Evolutionary conservation across 2,329 filamentous ascomycete species (phyloP).

Genomic region (Monosporascus cannonballus): DNA sequence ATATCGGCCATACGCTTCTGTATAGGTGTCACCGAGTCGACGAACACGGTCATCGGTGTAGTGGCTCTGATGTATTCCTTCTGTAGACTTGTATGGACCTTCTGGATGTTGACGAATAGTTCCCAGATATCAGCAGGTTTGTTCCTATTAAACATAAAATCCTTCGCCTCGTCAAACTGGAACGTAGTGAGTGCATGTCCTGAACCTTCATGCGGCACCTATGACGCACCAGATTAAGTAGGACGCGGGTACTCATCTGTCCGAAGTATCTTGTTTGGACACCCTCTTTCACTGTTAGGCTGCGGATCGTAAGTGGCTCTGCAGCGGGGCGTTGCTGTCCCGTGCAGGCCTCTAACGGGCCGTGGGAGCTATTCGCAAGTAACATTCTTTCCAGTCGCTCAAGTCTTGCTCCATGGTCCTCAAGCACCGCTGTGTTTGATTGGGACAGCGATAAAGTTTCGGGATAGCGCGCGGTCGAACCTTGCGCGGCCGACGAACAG

Average conservation of each 20-base stretch:
- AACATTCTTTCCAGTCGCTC: conserved; percentile 49
- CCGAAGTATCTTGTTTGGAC: conserved; percentile 46
- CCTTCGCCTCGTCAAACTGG: conserved; percentile 49
- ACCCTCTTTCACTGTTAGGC: conserved; percentile 43
- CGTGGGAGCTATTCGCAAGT: conserved; percentile 32
- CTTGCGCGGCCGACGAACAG: conserved; percentile 7
- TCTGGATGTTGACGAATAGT: conserved; percentile 38
- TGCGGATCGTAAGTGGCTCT: conserved; percentile 40
- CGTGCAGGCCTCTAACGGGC: conserved; percentile 16
- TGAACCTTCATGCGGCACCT: not conserved
- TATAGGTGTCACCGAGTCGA: conserved; percentile 53
- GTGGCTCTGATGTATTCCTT: conserved; percentile 41
- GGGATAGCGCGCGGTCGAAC: conserved; percentile 17
- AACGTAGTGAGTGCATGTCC: conserved; percentile 5
- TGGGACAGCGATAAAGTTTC: conserved; percentile 25
- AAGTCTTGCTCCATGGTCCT: conserved; percentile 44
- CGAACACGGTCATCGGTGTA: conserved; percentile 48
- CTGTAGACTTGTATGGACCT: conserved; percentile 41
- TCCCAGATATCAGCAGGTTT: conserved; percentile 36
- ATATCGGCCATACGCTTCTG: conserved; percentile 53
- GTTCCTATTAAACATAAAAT: conserved; percentile 39
- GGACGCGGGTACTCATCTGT: conserved; percentile 45
- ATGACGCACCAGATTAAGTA: conserved; percentile 44
- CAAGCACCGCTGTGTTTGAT: conserved; percentile 27
- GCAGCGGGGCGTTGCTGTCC: conserved; percentile 25